A percentile compares a stretch with the other conserved stretches of the same genome.
These are phyloP conservation scores for Lyophyllum shimeji DNA, from an alignment of 768 basidiomycete species.

Conservation along the genomic window DNA sequence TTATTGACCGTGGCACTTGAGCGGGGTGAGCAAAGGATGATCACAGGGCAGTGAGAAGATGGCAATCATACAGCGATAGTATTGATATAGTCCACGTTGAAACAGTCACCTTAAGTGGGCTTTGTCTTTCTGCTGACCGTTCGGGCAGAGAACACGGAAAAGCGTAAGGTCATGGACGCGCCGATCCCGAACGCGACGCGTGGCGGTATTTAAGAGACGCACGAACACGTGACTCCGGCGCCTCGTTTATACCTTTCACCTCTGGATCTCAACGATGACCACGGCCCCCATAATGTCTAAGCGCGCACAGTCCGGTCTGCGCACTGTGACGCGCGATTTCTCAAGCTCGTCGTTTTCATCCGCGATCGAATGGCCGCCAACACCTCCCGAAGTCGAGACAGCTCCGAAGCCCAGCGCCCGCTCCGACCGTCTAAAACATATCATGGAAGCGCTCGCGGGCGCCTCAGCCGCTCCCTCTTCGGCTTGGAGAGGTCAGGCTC, in stretches of 20 bases:
- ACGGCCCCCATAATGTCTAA: slow-evolving; percentile 25
- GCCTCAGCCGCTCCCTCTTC: too few species aligned
- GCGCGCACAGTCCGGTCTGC: slow-evolving; percentile 57
- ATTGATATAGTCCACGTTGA: too few species aligned
- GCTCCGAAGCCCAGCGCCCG: slow-evolving; percentile 26
- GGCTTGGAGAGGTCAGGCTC: slow-evolving; percentile 22
- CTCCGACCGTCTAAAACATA: slow-evolving; percentile 51
- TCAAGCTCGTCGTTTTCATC: slow-evolving; percentile 40
- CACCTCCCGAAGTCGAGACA: slow-evolving; percentile 21
- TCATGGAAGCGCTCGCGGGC: slow-evolving; percentile 53
- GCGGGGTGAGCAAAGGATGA: too few species aligned
- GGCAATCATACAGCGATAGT: too few species aligned
- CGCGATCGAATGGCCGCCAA: slow-evolving; percentile 45
- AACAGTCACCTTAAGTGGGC: too few species aligned
- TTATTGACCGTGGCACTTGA: too few species aligned
- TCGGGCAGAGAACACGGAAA: too few species aligned
- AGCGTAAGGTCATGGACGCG: too few species aligned
- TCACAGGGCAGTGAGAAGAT: too few species aligned
- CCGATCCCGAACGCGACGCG: too few species aligned
- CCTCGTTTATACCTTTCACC: slow-evolving; percentile 6
- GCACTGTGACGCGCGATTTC: slow-evolving; percentile 62
- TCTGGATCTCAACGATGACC: neutral
- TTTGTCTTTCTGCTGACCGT: too few species aligned
- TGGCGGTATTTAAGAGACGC: neutral
- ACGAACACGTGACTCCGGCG: slow-evolving; percentile 7